Evolutionary conservation across 306 rosid species (phyloP).

Genomic region (Sindora glabra): DNA sequence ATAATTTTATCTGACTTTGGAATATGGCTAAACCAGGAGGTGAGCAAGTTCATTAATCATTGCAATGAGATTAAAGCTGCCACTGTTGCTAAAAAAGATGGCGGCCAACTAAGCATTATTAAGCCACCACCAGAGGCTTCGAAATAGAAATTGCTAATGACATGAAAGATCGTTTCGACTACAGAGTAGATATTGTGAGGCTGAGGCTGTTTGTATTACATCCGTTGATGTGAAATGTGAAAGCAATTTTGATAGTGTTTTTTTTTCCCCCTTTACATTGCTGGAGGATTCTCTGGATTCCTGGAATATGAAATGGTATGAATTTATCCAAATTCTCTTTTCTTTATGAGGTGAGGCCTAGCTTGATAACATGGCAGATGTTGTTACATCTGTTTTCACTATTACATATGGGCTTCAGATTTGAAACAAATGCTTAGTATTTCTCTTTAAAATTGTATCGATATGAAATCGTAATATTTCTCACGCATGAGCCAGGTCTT

Average conservation of each 20-base stretch:
- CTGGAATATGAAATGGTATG: not conserved
- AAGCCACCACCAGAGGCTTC: conserved; percentile 35
- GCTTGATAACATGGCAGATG: too few relatives aligned
- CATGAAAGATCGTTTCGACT: not conserved
- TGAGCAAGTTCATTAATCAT: conserved; percentile 85
- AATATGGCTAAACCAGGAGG: conserved; percentile 43
- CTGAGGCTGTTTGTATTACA: not conserved
- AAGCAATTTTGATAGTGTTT: not conserved
- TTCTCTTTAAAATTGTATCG: too few relatives aligned
- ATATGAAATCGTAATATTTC: too few relatives aligned
- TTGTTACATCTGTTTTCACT: too few relatives aligned
- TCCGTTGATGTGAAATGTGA: not conserved
- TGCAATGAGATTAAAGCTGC: conserved; percentile 90
- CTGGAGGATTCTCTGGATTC: too few relatives aligned
- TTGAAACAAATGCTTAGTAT: too few relatives aligned
- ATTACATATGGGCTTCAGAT: too few relatives aligned
- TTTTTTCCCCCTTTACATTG: too few relatives aligned
- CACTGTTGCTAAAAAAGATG: conserved; percentile 71
- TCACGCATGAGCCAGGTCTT: too few relatives aligned
- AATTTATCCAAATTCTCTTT: not conserved
- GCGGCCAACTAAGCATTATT: conserved; percentile 71
- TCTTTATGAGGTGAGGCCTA: not conserved
- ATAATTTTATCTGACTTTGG: not conserved
- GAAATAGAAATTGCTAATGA: conserved; percentile 26
- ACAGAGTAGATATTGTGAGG: not conserved